These are phyloP conservation scores for Cryphonectria carpinicola DNA, from an alignment of 2,329 filamentous ascomycete species.

Conservation along the genomic window DNA sequence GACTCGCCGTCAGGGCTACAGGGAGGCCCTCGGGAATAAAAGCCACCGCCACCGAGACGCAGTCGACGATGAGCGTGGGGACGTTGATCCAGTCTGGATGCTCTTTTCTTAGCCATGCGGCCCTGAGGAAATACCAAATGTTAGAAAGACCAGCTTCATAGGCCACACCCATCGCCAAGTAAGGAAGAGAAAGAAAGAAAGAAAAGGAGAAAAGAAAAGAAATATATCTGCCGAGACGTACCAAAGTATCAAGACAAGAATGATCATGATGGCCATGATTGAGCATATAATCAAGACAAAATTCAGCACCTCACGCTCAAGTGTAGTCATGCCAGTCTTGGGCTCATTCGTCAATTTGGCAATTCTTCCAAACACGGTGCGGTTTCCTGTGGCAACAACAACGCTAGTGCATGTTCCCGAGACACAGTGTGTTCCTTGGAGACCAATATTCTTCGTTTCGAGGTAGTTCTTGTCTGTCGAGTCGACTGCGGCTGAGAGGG, in stretches of 20 bases:
- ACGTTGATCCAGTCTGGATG: constrained; percentile 75
- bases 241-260: constrained; percentile 69
- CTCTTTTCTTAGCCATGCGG: constrained; percentile 67
- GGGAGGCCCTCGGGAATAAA: constrained; percentile 78
- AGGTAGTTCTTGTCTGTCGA: constrained; percentile 74
- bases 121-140: constrained; percentile 48
- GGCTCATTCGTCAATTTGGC: constrained; percentile 73
- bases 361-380: constrained; percentile 76
- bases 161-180: not conserved
- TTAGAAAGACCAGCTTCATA: not conserved
- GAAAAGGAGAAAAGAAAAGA: too few species aligned
- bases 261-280: constrained; percentile 68
- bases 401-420: constrained; percentile 69
- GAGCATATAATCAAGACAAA: constrained; percentile 73
- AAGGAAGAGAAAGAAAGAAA: constrained; percentile 31
- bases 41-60: constrained; percentile 73
- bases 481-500: constrained; percentile 66
- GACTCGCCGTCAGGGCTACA: constrained; percentile 69
- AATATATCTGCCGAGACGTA: constrained; percentile 40
- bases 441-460: constrained; percentile 74
- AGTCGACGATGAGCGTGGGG: constrained; percentile 71
- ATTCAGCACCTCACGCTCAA: constrained; percentile 73
- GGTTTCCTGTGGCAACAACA: constrained; percentile 73
- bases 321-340: constrained; percentile 67
- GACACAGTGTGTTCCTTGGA: constrained; percentile 80